Conservation (phyloP, 1,284 basidiomycete species). For the Macrocystidia cucumis region DNA sequence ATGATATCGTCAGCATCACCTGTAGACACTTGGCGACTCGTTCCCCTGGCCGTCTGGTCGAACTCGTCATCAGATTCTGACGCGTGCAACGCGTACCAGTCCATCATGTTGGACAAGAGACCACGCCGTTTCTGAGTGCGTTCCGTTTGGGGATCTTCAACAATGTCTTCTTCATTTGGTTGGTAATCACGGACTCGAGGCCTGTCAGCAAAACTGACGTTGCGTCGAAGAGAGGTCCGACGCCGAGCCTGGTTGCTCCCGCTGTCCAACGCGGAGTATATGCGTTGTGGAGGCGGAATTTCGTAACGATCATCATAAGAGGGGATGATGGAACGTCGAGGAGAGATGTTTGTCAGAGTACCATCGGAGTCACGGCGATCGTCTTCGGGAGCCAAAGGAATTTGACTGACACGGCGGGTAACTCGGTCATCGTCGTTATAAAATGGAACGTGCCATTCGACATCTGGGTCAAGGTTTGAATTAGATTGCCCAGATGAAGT, state of each 20-base stretch:
- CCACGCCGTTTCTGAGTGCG: slow-evolving; percentile 31
- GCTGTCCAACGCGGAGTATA: slow-evolving; percentile 23
- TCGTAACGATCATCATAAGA: slow-evolving; percentile 55
- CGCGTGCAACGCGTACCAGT: slow-evolving; percentile 38
- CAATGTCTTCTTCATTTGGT: slow-evolving; percentile 15
- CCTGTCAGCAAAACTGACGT: slow-evolving; percentile 24
- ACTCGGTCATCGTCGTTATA: slow-evolving; percentile 10
- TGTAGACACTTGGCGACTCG: slow-evolving; percentile 8
- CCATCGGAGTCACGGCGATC: slow-evolving; percentile 16
- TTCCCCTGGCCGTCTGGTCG: slow-evolving; percentile 9
- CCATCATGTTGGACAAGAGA: slow-evolving; percentile 42
- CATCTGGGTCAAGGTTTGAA: too few species aligned
- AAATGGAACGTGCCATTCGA: slow-evolving; percentile 14
- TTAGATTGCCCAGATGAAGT: too few species aligned
- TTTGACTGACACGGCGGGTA: slow-evolving; percentile 8
- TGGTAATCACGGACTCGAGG: slow-evolving; percentile 15
- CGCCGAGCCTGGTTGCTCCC: slow-evolving; percentile 8
- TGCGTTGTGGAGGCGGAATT: slow-evolving; percentile 39
- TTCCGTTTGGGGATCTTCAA: slow-evolving; percentile 19
- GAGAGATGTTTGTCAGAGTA: slow-evolving; percentile 30
- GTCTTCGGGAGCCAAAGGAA: slow-evolving; percentile 7
- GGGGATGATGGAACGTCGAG: too few species aligned
- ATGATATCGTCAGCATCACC: slow-evolving; percentile 12
- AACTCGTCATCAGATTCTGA: slow-evolving; percentile 16
- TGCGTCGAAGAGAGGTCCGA: slow-evolving; percentile 17